Base-by-base conservation (phyloP, 169 alveolate species). In the Amoebophrya sp. region DNA sequence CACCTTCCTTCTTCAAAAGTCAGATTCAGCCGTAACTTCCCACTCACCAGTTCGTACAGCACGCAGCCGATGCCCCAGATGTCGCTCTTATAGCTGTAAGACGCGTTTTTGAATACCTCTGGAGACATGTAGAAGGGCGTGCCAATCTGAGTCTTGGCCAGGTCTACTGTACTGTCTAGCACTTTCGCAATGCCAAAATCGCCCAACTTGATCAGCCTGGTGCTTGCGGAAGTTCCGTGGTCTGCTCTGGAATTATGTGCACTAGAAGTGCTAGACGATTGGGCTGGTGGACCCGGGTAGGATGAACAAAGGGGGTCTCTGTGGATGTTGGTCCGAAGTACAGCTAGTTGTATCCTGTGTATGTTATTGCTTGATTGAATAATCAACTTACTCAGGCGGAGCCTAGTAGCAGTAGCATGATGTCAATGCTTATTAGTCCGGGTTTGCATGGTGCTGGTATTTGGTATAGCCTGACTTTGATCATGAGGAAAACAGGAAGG, bases 51-150 rank as follows among this genome's bases (percentile, higher is more conserved):
- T 94, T 97, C 98, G 91, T 95, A 97, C 23, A 97, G 94, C 24
- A 96, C 93, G 78, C 98, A 97, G 40, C 98, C 98, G 41, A 95
- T 78, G 33, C 97, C 95, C 95, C 97, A 95, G 77, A 95, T 96
- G 92, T 96, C 97, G 53, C 96, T 93, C 93, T 96, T 95, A 95
- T 96, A 98, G 95, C 96, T 95, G 93, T 97, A 97, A 53, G 95
- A 95, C 41, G 94, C 93, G 89, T 96, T 98, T 39, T 95, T 94
- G 41, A 97, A 95, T 54, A 96, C 95, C 93, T 97, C 99, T 0
- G 99, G 99, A 47, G 98, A 95, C 99, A 97, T 97, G 95, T 97
- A 96, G 93, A 91, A 90, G 0, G 99, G 99, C 24, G 99, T 99
- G 53, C 98, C 98, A 26, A 96, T 97, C 91, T 96, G 96, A 0